Evolutionary conservation across 1,139 yeast species (phyloP).

Genomic region (Yamadazyma atmosphaerica): DNA sequence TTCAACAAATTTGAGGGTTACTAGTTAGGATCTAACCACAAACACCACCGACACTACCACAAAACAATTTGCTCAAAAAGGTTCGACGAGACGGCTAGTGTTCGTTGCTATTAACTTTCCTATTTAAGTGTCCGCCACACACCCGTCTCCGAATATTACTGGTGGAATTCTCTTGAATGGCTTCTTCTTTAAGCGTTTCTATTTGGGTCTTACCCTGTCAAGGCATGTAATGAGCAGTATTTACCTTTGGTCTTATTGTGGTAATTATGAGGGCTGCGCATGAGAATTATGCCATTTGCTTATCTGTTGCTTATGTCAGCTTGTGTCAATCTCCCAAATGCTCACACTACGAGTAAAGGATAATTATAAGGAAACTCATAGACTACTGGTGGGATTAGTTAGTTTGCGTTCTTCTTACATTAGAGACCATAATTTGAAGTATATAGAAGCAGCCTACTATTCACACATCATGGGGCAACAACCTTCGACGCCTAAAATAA

Average conservation of each 20-base stretch:
- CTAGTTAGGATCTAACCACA: not conserved
- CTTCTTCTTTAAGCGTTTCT: slow-evolving; percentile 11
- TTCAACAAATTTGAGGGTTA: not conserved
- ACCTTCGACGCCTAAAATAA: slow-evolving; percentile 56
- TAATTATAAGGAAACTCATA: not conserved
- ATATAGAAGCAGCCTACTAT: not conserved
- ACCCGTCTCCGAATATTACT: no score
- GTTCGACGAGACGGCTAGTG: no score
- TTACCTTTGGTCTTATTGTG: slow-evolving; percentile 1
- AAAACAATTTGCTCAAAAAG: slow-evolving; percentile 2
- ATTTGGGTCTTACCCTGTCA: slow-evolving; percentile 1
- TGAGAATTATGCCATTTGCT: not conserved
- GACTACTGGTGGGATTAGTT: no score
- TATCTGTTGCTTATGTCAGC: slow-evolving; percentile 2
- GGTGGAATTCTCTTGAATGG: not conserved
- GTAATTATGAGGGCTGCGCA: slow-evolving; percentile 4
- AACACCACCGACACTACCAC: not conserved
- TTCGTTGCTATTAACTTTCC: slow-evolving; percentile 13
- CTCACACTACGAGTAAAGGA: not conserved
- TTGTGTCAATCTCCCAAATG: not conserved
- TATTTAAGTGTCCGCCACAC: slow-evolving; percentile 1
- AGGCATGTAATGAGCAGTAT: not conserved
- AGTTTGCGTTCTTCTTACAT: no score
- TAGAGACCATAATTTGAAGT: no score
- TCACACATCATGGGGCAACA: slow-evolving; percentile 42